phyloP scores from a whole-genome alignment of 495 filamentous ascomycete species.

The Hyaloscypha bicolor region DNA sequence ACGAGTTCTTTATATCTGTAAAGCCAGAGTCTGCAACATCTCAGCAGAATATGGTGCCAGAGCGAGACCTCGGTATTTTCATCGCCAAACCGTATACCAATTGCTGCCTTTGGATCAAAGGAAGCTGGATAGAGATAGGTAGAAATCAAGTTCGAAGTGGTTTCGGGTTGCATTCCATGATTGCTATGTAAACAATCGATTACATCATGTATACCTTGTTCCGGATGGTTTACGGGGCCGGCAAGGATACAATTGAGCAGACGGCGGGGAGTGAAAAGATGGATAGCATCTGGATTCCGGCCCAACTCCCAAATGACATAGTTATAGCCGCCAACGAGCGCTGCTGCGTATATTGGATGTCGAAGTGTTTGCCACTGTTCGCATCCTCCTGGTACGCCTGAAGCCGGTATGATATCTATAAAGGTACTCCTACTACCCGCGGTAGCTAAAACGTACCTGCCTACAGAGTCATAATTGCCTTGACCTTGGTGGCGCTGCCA shows the following conservation, averaged over 20 bases:
- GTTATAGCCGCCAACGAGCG: not conserved
- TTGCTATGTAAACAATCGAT: not conserved
- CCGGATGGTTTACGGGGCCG: not conserved
- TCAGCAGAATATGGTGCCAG: not conserved
- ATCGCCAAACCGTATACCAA: not conserved
- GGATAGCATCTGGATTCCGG: not conserved
- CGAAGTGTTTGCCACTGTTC: not conserved
- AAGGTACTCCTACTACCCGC: too few relatives aligned
- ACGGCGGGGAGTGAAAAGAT: not conserved
- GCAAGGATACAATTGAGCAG: not conserved
- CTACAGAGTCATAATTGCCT: not conserved
- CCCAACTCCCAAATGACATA: not conserved
- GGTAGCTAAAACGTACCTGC: not conserved
- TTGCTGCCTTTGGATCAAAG: not conserved
- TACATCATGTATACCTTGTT: not conserved
- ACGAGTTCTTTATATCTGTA: too few relatives aligned
- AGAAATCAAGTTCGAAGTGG: not conserved
- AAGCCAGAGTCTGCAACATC: not conserved
- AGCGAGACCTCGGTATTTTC: not conserved
- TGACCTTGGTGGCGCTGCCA: not conserved
- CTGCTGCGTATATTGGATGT: not conserved
- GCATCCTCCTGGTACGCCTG: too few relatives aligned
- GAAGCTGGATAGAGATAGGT: not conserved
- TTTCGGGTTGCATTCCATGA: not conserved
- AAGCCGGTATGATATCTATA: too few relatives aligned